Evolutionary conservation across 2,329 filamentous ascomycete species (phyloP).

Genomic region (Neonectria sp.): DNA sequence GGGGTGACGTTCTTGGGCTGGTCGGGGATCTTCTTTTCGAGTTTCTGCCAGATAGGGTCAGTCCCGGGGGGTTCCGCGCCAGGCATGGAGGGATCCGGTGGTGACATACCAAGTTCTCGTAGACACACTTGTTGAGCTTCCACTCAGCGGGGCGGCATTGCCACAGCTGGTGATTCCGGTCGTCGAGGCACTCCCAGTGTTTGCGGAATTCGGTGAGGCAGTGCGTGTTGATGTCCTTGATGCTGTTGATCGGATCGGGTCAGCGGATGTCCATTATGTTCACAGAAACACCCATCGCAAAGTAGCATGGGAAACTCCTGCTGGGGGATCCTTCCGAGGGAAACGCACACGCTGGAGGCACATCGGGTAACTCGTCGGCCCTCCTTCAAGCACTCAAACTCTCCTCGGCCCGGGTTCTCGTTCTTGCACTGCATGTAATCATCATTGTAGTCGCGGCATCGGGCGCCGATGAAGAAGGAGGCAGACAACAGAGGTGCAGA

Average conservation of each 20-base stretch:
- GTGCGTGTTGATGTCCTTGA: slow-evolving; percentile 96
- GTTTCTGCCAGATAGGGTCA: slow-evolving; percentile 68
- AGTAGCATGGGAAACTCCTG: background rate
- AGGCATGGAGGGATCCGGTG: background rate
- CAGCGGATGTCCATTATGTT: slow-evolving; percentile 26
- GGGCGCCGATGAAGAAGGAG: slow-evolving; percentile 95
- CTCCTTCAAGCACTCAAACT: slow-evolving; percentile 96
- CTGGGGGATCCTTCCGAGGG: background rate
- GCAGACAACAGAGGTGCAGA: slow-evolving; percentile 94
- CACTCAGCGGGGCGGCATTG: slow-evolving; percentile 92
- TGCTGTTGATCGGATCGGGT: slow-evolving; percentile 63
- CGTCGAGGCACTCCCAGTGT: slow-evolving; percentile 96
- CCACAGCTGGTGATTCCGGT: slow-evolving; percentile 98
- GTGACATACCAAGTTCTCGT: slow-evolving; percentile 87
- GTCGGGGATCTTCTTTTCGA: slow-evolving; percentile 86
- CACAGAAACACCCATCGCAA: background rate
- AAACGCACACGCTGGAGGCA: slow-evolving; percentile 92
- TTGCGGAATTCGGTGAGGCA: slow-evolving; percentile 92
- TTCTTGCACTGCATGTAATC: slow-evolving; percentile 99
- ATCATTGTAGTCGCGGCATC: slow-evolving; percentile 96
- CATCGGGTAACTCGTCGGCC: slow-evolving; percentile 96
- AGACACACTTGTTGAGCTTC: slow-evolving; percentile 95
- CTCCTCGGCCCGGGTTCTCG: slow-evolving; percentile 90
- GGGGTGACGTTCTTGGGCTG: slow-evolving; percentile 78
- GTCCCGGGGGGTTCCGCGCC: background rate